phyloP scores from a whole-genome alignment of 768 basidiomycete genomes.

The Hericium alpestre region DNA sequence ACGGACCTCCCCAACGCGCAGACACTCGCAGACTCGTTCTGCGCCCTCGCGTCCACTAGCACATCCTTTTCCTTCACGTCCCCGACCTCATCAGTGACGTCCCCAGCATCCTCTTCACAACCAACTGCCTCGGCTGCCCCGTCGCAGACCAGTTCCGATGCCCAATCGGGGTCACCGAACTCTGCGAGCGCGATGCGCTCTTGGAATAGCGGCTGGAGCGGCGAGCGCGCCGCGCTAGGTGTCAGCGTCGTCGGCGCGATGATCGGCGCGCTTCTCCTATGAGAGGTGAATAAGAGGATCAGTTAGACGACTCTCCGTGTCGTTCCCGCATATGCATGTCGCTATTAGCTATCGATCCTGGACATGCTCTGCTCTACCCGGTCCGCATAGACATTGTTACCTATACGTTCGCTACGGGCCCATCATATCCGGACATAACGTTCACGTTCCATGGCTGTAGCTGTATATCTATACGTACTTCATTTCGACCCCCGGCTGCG shows the following conservation, averaged over 20 bases:
- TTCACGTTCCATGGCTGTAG: too few species aligned
- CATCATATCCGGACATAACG: too few species aligned
- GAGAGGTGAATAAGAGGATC: not conserved
- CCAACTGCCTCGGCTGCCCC: not conserved
- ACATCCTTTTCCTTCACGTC: conserved; percentile 28
- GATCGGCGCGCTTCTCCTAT: not conserved
- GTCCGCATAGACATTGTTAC: too few species aligned
- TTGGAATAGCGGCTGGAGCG: not conserved
- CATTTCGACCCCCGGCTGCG: too few species aligned
- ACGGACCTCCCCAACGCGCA: conserved; percentile 29
- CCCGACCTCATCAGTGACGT: conserved; percentile 8
- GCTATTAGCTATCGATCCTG: too few species aligned
- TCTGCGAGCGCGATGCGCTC: not conserved
- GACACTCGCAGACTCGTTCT: conserved; percentile 37
- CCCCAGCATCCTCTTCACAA: not conserved
- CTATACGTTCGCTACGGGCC: too few species aligned
- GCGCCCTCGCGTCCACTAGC: conserved; percentile 27
- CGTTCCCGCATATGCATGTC: too few species aligned
- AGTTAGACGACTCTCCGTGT: too few species aligned
- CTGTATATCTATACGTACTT: too few species aligned
- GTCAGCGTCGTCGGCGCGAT: not conserved
- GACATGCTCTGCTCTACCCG: too few species aligned
- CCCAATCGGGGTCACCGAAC: not conserved
- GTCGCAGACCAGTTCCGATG: not conserved
- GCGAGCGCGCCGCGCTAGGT: not conserved